These are phyloP conservation scores for Aureobasidium sp. DNA, from an alignment of 2,329 filamentous ascomycete species.

Conservation along the genomic window DNA sequence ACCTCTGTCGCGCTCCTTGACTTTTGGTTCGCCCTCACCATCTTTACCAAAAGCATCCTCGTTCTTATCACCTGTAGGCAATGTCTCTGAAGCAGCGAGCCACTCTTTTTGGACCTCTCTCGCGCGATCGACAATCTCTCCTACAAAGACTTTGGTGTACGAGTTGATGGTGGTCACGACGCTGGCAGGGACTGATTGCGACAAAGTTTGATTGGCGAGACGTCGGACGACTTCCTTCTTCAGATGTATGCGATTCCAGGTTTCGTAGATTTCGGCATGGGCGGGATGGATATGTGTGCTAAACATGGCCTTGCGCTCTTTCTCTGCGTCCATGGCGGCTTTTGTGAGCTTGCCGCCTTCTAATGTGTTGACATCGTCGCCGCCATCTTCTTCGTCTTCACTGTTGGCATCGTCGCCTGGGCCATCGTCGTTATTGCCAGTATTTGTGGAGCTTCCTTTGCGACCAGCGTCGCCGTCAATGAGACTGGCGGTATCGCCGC, in stretches of 20 bases:
- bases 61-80: conserved; percentile 36
- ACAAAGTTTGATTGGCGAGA: conserved; percentile 74
- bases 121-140: conserved; percentile 66
- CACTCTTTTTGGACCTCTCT: conserved; percentile 65
- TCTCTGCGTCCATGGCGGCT: conserved; percentile 57
- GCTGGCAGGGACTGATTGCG: conserved; percentile 66
- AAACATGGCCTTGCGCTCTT: conserved; percentile 56
- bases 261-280: conserved; percentile 63
- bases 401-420: conserved; percentile 38
- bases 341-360: conserved; percentile 47
- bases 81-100: conserved; percentile 52
- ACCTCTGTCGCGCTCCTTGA: conserved; percentile 35
- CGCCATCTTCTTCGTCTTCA: conserved; percentile 47
- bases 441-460: conserved; percentile 10
- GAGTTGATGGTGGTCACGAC: conserved; percentile 70
- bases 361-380: conserved; percentile 52
- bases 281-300: conserved; percentile 58
- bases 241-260: conserved; percentile 62
- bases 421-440: conserved; percentile 37
- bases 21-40: conserved; percentile 18
- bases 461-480: conserved; percentile 16
- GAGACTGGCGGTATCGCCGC: conserved; percentile 13
- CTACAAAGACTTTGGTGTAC: conserved; percentile 69
- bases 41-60: conserved; percentile 34
- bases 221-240: conserved; percentile 62